Base-by-base conservation (phyloP, 1,284 basidiomycete species). In the Apiotrichum gracile region DNA sequence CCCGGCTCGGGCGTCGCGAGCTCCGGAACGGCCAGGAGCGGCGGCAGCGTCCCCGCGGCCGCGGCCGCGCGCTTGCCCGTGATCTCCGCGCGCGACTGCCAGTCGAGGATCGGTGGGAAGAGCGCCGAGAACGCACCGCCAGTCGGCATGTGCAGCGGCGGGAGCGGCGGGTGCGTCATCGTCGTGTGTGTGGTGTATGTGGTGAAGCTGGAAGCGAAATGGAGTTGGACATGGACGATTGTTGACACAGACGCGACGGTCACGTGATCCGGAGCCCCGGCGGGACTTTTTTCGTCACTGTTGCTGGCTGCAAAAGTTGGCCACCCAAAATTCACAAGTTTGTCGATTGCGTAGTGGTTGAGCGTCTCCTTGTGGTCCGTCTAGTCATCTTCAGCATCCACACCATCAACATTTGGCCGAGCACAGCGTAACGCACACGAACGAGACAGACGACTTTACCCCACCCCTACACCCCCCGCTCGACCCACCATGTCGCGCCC, bases 401-500 rank as follows among this genome's bases (percentile, higher is more conserved):
- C 14, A 34, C 33, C n/a, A n/a, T n/a, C n/a, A n/a, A n/a, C n/a
- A n/a, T n/a, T n/a, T n/a, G n/a, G n/a, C n/a, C n/a, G n/a, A n/a
- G n/a, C n/a, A n/a, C 4, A 31, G 12, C 2, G 24, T 10, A 8
- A 16, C 13, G 17, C 17, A 47, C 37, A 3, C 17, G n/a, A 38
- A 17, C 37, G 34, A 35, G n/a, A 40, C 37, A 34, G 26, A 47
- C 46, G 26, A 29, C 42, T 39, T 27, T 25, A 22, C 26, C 25
- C 17, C 38, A 52, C 27, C 22, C 27, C 42, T 41, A 17, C 17
- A 25, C 14, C 13, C 16, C 43, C 35, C 10, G 8, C 38, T 29
- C 31, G 17, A 26, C 31, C 24, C 49, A 67, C 33, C 56, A 97
- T 97, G 94, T 96, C 91, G 19, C 80, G 96, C 63, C 96, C 96